phyloP scores from a whole-genome alignment of 2,329 filamentous ascomycete species.

The Aspergillus udagawae region DNA sequence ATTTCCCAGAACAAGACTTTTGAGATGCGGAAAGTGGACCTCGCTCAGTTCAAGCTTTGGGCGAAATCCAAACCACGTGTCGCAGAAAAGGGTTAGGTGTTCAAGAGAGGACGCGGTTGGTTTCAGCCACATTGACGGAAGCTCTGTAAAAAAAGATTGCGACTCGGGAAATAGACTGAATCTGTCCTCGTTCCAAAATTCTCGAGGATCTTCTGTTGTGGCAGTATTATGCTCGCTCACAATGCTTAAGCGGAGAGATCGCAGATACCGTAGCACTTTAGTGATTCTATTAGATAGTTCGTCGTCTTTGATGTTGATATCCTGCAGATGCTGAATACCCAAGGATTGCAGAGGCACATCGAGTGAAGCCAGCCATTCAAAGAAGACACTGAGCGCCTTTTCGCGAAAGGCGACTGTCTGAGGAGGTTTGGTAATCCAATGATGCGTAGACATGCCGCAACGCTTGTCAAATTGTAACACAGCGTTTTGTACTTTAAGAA shows the following conservation, averaged over 20 bases:
- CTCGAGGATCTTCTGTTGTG: neutral
- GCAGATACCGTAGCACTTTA: neutral
- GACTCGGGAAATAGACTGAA: neutral
- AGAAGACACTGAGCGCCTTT: neutral
- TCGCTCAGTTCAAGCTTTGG: conserved; percentile 35
- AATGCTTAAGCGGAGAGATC: neutral
- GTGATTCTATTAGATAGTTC: neutral
- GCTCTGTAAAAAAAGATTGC: neutral
- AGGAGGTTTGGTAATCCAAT: neutral
- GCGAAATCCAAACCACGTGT: conserved; percentile 39
- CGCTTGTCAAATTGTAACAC: neutral
- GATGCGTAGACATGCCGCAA: neutral
- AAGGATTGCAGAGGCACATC: neutral
- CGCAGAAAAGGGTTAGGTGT: conserved; percentile 39
- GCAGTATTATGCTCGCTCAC: neutral
- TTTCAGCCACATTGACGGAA: conserved; percentile 6
- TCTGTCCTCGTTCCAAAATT: too few species aligned
- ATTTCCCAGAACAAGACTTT: conserved; percentile 38
- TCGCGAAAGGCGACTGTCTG: neutral
- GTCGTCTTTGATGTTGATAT: neutral
- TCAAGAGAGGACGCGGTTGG: conserved; percentile 14
- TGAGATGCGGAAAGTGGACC: conserved; percentile 37
- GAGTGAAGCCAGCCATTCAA: neutral
- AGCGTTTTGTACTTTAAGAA: neutral
- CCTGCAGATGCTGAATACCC: neutral